phyloP scores from a whole-genome alignment of 2,329 filamentous ascomycete species.

The Cladosporium sp. region DNA sequence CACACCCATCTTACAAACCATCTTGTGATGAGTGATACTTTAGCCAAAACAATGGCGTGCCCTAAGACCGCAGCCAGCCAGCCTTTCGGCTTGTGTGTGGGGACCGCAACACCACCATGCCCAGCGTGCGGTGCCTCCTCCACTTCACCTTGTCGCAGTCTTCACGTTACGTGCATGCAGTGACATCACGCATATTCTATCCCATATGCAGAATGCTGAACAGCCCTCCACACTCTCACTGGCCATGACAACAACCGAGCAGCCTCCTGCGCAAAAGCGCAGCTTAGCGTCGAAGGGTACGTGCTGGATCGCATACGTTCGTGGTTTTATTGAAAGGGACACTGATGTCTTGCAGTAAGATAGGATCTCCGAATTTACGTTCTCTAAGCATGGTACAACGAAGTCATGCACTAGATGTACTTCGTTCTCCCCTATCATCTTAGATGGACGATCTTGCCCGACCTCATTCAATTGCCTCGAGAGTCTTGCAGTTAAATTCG shows the following conservation, averaged over 20 bases:
- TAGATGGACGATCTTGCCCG: background rate
- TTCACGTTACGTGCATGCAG: background rate
- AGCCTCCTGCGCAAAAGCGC: conserved; percentile 11
- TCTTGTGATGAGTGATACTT: background rate
- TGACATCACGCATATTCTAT: background rate
- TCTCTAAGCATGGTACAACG: background rate
- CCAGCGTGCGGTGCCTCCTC: background rate
- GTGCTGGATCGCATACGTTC: background rate
- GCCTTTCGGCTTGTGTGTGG: background rate
- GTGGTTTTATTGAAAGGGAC: background rate
- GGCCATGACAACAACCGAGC: conserved; percentile 4
- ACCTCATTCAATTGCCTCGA: background rate
- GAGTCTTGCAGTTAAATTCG: background rate
- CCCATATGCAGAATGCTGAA: background rate
- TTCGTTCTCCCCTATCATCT: background rate
- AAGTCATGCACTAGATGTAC: background rate
- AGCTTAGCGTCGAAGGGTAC: conserved; percentile 10
- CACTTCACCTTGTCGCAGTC: background rate
- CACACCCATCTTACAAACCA: background rate
- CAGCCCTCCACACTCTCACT: background rate
- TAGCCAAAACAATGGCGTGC: background rate
- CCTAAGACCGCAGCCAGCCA: background rate
- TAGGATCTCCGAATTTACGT: background rate
- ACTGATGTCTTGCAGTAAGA: background rate
- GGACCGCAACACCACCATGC: background rate